Evolutionary conservation across 441 rosid species (phyloP), one percentile per base, ranked within the genome.

Genomic region (Biscutella laevigata): DNA sequence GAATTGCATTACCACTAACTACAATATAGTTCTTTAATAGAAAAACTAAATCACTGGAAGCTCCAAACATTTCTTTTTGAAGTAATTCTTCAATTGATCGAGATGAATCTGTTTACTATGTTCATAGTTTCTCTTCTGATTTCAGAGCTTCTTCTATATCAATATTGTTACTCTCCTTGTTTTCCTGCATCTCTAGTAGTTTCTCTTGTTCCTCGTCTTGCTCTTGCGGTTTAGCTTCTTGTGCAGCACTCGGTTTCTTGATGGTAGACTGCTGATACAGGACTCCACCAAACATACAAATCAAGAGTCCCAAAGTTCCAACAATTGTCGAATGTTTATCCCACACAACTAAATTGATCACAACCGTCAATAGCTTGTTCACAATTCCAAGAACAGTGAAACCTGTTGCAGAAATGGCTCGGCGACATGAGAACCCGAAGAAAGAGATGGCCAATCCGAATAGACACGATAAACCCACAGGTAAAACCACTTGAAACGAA

Each of bases 351-450:
- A 81, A 63, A 67, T 84, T 86, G 52, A 90, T 84, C 66, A 71
- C 75, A 35, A 84, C 86, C 0, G 95, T 90, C 68, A 84, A 48
- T 17, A 86, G 68, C 74, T 90, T 86, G 68, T 90, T 90, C 60
- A 89, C 91, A 27, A 82, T 79, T 2, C 91, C 95, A 33, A 89
- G 89, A 73, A 89, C 87, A 8, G 91, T 86, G 63, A 76, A 89
- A 3, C 89, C 88, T 4, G 95, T 89, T 2, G 97, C 95, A 15
- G 94, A 89, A 62, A 89, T 86, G 6, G 80, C 88, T 51, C 76
- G 72, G 48, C 94, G 75, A 57, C 97, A 86, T 21, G 94, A 86
- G 65, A 89, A 86, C 42, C 87, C 89, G 17, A 86, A 89, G 76
- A 84, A 86, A 17, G 92, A 89, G 66, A 86, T 83, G 25, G 92